Base-by-base conservation (phyloP, 2,329 filamentous ascomycete genomes). In the Penicillium sp. region DNA sequence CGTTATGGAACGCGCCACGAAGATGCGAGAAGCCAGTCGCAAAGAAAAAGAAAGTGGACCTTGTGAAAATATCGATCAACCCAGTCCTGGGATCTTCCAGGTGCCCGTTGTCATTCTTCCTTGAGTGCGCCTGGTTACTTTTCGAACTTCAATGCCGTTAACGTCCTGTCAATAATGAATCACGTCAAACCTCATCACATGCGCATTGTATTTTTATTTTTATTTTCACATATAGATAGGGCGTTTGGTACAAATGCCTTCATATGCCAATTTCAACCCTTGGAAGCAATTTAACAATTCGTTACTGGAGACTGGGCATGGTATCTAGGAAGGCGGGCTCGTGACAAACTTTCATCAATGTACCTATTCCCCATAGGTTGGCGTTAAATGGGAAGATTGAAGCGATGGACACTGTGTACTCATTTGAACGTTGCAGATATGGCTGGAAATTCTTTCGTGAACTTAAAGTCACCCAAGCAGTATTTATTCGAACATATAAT, bases 41-140 rank as follows among this genome's bases (percentile, higher is more conserved):
- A 59, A 57, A 53, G 59, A 65, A 43, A 55, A 53, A 19, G 60
- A 55, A 42, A 35, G 35, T 23, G 16, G 45, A 48, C 29, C 33
- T 19, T 31, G 31, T 14, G 26, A 42, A 37, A 35, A 33, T 29
- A 19, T 3, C 7, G 25, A 45, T 33, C 16, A 10, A n/a, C 19
- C 33, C 10, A 61, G 64, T 13, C 62, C 61, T 19, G 50, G 44
- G n/a, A 53, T 65, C 39, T 47, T 65, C 39, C 64, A 66, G 27
- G 35, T 63, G n/a, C 64, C 64, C 5, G 45, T 61, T 19, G 56
- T 65, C 26, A 47, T 60, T 21, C 39, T 65, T 44, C 55, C 49
- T 39, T 66, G 53, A 64, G 51, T 23, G 19, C 27, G n/a, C 29
- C 50, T 8, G 4, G 8, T 46, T 26, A 19, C 26, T 13, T 16